These are phyloP conservation scores for Amniculicola lignicola DNA, from an alignment of 495 filamentous ascomycete species.

Conservation along the genomic window DNA sequence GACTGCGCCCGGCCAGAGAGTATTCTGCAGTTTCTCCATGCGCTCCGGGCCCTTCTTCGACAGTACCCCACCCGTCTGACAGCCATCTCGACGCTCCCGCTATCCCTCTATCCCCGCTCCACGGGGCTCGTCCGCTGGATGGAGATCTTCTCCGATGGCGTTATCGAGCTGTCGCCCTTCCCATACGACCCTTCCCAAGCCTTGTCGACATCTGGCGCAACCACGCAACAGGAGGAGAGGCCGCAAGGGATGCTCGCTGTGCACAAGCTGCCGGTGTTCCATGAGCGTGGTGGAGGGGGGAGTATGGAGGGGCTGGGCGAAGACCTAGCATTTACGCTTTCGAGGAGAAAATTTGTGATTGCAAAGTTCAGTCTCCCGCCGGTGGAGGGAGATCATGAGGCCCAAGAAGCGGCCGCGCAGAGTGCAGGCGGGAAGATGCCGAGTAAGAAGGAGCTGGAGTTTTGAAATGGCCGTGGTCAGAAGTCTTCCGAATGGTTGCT, in stretches of 20 bases:
- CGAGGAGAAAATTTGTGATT: constrained; percentile 77
- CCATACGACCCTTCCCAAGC: constrained; percentile 57
- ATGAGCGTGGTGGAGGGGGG: constrained; percentile 80
- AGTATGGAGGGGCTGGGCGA: constrained; percentile 64
- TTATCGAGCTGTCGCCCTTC: constrained; percentile 84
- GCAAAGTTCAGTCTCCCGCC: constrained; percentile 88
- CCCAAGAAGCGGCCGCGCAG: constrained; percentile 51
- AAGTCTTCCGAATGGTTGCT: constrained; percentile 41
- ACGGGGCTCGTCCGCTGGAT: constrained; percentile 82
- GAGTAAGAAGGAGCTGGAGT: constrained; percentile 68
- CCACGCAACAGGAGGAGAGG: constrained; percentile 61
- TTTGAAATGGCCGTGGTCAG: constrained; percentile 45
- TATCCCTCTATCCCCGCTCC: constrained; percentile 75
- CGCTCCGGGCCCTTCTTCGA: constrained; percentile 69
- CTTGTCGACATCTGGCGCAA: constrained; percentile 52
- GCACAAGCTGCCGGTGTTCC: constrained; percentile 76
- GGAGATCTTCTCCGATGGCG: constrained; percentile 79
- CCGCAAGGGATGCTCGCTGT: constrained; percentile 83
- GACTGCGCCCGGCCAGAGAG: constrained; percentile 63
- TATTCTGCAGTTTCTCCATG: constrained; percentile 80
- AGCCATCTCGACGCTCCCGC: constrained; percentile 71
- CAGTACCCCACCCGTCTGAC: constrained; percentile 63
- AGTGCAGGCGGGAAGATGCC: constrained; percentile 47
- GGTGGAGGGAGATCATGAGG: constrained; percentile 72
- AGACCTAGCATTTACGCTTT: constrained; percentile 86